Evolutionary conservation across 2,329 filamentous ascomycete species (phyloP).

Genomic region (Fusarium temperatum): DNA sequence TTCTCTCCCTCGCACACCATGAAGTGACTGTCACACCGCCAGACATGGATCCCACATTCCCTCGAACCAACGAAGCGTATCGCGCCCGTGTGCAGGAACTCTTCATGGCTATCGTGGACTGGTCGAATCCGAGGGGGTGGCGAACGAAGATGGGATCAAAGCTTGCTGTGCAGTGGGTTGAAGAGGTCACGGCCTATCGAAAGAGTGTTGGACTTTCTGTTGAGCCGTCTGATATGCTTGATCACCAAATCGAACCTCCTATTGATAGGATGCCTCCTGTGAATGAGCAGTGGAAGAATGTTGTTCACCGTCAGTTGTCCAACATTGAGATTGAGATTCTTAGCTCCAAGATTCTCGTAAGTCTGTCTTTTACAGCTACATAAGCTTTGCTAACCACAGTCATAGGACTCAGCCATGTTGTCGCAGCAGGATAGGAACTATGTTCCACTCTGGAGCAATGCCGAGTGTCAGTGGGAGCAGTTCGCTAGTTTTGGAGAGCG

Average conservation of each 20-base stretch:
- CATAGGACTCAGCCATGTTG: slow-evolving; percentile 24
- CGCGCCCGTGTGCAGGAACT: slow-evolving; percentile 7
- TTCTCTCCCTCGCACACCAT: slow-evolving; percentile 1
- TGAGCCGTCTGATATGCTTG: slow-evolving; percentile 3
- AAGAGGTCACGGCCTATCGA: not conserved
- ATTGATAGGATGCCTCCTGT: slow-evolving; percentile 15
- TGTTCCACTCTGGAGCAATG: slow-evolving; percentile 36
- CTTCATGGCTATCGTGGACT: slow-evolving; percentile 37
- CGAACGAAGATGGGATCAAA: slow-evolving; percentile 30
- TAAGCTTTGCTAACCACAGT: not conserved
- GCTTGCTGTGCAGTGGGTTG: slow-evolving; percentile 12
- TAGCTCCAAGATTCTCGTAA: slow-evolving; percentile 29
- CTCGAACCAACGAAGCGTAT: not conserved
- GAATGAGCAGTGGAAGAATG: slow-evolving; percentile 33
- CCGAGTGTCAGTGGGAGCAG: slow-evolving; percentile 39
- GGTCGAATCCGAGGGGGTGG: slow-evolving; percentile 28
- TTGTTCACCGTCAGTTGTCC: slow-evolving; percentile 27
- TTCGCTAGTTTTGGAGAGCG: slow-evolving; percentile 37
- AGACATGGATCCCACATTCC: slow-evolving; percentile 18
- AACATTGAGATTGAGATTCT: slow-evolving; percentile 37
- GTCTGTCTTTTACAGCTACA: not conserved
- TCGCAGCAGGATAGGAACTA: slow-evolving; percentile 31
- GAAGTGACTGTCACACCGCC: not conserved
- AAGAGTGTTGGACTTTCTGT: not conserved
- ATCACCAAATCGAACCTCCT: slow-evolving; percentile 27